These are phyloP conservation scores for Colletotrichum viniferum DNA, from an alignment of 2,329 filamentous ascomycete genomes.

Conservation along the genomic window DNA sequence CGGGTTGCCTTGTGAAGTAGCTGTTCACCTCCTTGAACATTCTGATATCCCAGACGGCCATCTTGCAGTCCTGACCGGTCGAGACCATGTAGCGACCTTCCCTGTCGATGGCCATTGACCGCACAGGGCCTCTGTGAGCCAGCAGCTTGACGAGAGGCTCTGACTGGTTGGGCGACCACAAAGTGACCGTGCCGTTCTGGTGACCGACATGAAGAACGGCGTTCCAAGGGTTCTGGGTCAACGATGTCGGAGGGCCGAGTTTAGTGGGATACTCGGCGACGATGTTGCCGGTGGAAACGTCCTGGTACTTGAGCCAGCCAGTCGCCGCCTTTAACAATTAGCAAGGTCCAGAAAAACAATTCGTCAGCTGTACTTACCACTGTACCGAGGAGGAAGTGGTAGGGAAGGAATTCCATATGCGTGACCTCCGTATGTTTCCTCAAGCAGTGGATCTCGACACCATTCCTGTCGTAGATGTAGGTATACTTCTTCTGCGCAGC, in stretches of 20 bases:
- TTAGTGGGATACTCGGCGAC: conserved; percentile 86
- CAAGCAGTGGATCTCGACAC: conserved; percentile 90
- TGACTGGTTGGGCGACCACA: conserved; percentile 93
- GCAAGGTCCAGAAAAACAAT: background rate
- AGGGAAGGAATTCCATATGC: conserved; percentile 94
- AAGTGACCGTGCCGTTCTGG: conserved; percentile 90
- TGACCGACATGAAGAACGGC: conserved; percentile 91
- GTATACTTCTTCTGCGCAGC: conserved; percentile 96
- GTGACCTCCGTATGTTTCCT: conserved; percentile 90
- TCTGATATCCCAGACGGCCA: conserved; percentile 95
- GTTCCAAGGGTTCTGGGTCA: conserved; percentile 90
- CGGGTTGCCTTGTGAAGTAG: conserved; percentile 84
- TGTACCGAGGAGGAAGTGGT: conserved; percentile 92
- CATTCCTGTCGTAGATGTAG: conserved; percentile 93
- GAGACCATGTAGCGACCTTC: conserved; percentile 96
- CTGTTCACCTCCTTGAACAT: conserved; percentile 92
- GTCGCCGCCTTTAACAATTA: conserved; percentile 65
- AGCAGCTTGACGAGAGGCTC: conserved; percentile 90
- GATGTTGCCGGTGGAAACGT: conserved; percentile 90
- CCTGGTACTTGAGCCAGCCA: conserved; percentile 91
- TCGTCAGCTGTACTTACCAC: conserved; percentile 60
- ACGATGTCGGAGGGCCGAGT: conserved; percentile 80
- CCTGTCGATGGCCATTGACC: conserved; percentile 82
- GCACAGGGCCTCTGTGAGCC: conserved; percentile 87
- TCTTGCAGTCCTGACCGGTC: conserved; percentile 85